These are phyloP conservation scores for Colletotrichum costaricense DNA, from an alignment of 2,329 filamentous ascomycete species.

Conservation along the genomic window DNA sequence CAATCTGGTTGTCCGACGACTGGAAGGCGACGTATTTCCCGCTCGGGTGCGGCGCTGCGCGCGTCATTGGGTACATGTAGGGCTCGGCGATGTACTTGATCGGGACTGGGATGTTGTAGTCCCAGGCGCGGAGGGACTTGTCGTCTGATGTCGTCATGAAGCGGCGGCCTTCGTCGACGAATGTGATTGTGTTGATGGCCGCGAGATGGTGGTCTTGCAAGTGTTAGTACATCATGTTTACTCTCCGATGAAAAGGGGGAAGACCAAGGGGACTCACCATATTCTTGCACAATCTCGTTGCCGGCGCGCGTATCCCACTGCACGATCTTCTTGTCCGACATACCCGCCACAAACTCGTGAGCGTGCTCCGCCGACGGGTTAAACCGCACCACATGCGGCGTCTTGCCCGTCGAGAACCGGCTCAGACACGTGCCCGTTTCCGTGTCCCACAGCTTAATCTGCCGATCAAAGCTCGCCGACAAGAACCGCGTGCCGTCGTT, in stretches of 20 bases:
- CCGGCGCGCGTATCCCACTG: slow-evolving; percentile 90
- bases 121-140: slow-evolving; percentile 95
- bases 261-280: slow-evolving; percentile 50
- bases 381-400: slow-evolving; percentile 93
- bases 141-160: slow-evolving; percentile 99
- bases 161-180: slow-evolving; percentile 91
- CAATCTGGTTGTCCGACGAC: slow-evolving; percentile 93
- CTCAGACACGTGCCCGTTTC: slow-evolving; percentile 90
- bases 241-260: not conserved
- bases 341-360: slow-evolving; percentile 93
- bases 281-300: slow-evolving; percentile 90
- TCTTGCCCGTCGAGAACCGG: slow-evolving; percentile 94
- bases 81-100: slow-evolving; percentile 99
- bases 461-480: slow-evolving; percentile 91
- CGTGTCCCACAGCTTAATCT: slow-evolving; percentile 98
- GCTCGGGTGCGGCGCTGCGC: slow-evolving; percentile 84
- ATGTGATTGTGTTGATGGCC: slow-evolving; percentile 97
- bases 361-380: slow-evolving; percentile 82
- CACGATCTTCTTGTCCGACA: slow-evolving; percentile 99
- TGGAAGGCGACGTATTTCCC: slow-evolving; percentile 95
- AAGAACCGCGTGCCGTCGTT: slow-evolving; percentile 85
- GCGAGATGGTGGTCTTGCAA: slow-evolving; percentile 86
- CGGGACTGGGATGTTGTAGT: slow-evolving; percentile 97
- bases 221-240: slow-evolving; percentile 1
- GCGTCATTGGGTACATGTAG: slow-evolving; percentile 97